A percentile compares a stretch with the other conserved stretches of the same genome.
These are phyloP conservation scores for Cenchrus fungigraminus DNA, from an alignment of 176 grass and related monocot species.

Conservation along the genomic window DNA sequence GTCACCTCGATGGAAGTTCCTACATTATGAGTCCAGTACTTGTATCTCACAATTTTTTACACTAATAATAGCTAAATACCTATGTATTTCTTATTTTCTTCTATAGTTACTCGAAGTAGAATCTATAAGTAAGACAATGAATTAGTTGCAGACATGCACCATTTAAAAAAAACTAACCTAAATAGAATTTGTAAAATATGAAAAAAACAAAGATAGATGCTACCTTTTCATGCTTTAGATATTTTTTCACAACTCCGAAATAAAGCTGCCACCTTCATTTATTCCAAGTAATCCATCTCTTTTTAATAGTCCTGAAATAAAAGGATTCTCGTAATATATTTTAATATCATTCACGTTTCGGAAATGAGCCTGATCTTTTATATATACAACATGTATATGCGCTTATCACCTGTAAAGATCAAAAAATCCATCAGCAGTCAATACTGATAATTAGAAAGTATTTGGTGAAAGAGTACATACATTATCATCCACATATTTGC, in stretches of 20 bases:
- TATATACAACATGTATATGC: conserved; percentile 15
- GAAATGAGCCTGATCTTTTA: background rate
- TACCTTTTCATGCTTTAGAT: background rate
- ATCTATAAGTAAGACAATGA: background rate
- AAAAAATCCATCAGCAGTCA: no score
- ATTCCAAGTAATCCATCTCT: background rate
- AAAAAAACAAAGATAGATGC: background rate
- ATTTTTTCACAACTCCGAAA: background rate
- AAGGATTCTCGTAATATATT: conserved; percentile 1
- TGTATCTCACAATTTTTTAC: background rate
- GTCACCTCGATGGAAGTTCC: background rate
- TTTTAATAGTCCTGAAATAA: background rate
- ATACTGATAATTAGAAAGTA: no score
- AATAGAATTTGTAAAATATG: no score
- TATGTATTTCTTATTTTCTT: background rate
- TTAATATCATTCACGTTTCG: background rate
- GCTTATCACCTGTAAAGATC: background rate
- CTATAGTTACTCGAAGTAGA: conserved; percentile 5
- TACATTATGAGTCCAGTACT: background rate
- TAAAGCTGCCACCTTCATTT: background rate
- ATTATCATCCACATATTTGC: no score
- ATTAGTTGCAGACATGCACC: background rate
- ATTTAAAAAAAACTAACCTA: no score
- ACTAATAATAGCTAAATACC: background rate
- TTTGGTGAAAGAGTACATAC: no score